A percentile compares a stretch with the other conserved stretches of the same genome.
Conservation (phyloP, 2,329 filamentous ascomycete species). For the Epichloe scottii region DNA sequence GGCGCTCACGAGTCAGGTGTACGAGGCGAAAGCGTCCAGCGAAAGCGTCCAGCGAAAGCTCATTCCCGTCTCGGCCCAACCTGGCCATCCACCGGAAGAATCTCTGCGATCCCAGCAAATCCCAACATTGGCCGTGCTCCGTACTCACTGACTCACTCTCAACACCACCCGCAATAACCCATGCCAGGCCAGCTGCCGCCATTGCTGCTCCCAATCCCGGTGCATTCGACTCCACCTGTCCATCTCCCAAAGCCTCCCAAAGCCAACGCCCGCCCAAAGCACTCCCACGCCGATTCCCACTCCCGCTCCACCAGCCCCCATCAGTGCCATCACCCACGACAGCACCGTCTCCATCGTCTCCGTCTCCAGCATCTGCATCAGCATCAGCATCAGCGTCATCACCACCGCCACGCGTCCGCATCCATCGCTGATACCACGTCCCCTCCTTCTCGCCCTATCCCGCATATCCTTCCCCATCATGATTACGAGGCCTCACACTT, state of each 20-base stretch:
- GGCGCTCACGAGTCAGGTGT: no score
- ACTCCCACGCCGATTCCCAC: neutral
- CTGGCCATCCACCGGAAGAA: no score
- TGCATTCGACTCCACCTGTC: neutral
- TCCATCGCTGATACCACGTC: slow-evolving; percentile 15
- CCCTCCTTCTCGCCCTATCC: slow-evolving; percentile 21
- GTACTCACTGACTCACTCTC: neutral
- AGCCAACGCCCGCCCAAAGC: neutral
- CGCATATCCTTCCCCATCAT: slow-evolving; percentile 40
- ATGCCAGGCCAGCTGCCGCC: slow-evolving; percentile 10
- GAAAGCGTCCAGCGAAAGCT: no score
- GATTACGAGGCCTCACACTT: slow-evolving; percentile 64
- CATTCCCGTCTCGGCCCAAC: neutral
- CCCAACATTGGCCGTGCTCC: neutral
- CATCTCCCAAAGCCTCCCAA: neutral
- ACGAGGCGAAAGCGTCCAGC: no score
- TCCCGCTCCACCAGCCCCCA: slow-evolving; percentile 5
- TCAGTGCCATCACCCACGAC: slow-evolving; percentile 3
- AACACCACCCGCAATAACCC: slow-evolving; percentile 5
- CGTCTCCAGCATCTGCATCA: slow-evolving; percentile 6
- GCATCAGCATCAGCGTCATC: slow-evolving; percentile 18
- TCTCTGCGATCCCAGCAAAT: no score
- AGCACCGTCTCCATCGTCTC: slow-evolving; percentile 11
- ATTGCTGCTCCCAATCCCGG: slow-evolving; percentile 1
- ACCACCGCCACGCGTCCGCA: slow-evolving; percentile 28